Base-by-base conservation (phyloP, 2,329 filamentous ascomycete species). In the Cladophialophora bantiana region DNA sequence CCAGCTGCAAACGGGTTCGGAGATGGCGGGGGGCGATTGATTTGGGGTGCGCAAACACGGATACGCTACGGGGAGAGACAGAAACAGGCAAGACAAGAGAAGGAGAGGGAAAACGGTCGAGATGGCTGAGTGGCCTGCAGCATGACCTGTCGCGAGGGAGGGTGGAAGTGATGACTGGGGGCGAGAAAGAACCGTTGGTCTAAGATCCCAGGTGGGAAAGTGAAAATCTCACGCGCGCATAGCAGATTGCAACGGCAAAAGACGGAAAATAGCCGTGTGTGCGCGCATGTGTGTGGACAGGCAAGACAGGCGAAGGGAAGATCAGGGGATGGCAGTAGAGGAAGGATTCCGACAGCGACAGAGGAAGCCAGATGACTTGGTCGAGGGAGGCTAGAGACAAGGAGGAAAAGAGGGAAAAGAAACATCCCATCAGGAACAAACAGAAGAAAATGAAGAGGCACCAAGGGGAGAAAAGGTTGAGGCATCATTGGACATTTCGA, bases 1-100 rank as follows among this genome's bases (percentile, higher is more conserved):
- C 56, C 26, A 26, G 3, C 2, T 10, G 45, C n/a, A 6, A 50
- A 50, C 7, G 18, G 50, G 34, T 53, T 61, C 59, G 59, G 59
- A 61, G 59, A 61, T 61, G 59, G 59, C 59, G 59, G 31, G 59
- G 48, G 59, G 59, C 59, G 48, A 61, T 54, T 10, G 52, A 34
- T 20, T 36, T 55, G 52, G 26, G 18, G 26, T 36, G 31, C 31
- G 52, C 52, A 36, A 34, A 7, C 4, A 26, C 52, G 52, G 52
- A 36, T 55, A 35, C 20, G 45, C 45, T 50, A 50, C 45, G 45
- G 45, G 7, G 18, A 50, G 45, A 50, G 45, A 26, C 45, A 50
- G 45, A 26, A 48, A 26, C 7, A 7, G 45, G 45, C 45, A 26
- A 50, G 45, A 50, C 45, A 26, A 50, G 40, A 50, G 13, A 12